Percentiles rank a stretch among this genome's conserved stretches.
Conservation (phyloP, 2,329 filamentous ascomycete genomes). For the Paecilomyces sp. region DNA sequence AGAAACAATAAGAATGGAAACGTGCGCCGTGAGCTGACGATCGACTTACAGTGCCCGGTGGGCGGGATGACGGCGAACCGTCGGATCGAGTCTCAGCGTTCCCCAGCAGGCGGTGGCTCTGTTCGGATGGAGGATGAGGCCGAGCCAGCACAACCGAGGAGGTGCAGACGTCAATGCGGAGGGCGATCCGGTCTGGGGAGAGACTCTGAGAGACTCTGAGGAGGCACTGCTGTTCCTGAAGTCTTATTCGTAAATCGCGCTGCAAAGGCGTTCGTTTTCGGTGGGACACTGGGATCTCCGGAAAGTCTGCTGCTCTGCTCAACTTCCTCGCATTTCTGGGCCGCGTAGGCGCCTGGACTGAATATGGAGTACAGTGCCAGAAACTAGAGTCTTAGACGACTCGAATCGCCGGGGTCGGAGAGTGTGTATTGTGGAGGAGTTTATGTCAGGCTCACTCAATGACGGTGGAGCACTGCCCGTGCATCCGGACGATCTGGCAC, state of each 20-base stretch:
- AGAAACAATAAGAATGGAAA: not conserved
- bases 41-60: not conserved
- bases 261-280: not conserved
- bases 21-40: not conserved
- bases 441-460: slow-evolving; percentile 1
- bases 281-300: not conserved
- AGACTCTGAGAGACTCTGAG: not conserved
- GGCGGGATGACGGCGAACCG: not conserved
- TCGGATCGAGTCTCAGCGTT: not conserved
- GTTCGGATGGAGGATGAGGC: not conserved
- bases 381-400: not conserved
- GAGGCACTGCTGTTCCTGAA: not conserved
- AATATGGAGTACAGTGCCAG: too few relatives aligned
- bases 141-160: not conserved
- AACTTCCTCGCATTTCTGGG: not conserved
- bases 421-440: not conserved
- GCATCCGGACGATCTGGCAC: not conserved
- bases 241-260: not conserved
- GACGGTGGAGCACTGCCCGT: not conserved
- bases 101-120: not conserved
- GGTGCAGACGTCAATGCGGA: not conserved
- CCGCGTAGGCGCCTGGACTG: not conserved
- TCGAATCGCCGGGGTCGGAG: not conserved
- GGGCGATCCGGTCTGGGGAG: not conserved
- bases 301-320: not conserved